phyloP scores from a whole-genome alignment of 352 stramenopile species.

The Pythium utonaiense region DNA sequence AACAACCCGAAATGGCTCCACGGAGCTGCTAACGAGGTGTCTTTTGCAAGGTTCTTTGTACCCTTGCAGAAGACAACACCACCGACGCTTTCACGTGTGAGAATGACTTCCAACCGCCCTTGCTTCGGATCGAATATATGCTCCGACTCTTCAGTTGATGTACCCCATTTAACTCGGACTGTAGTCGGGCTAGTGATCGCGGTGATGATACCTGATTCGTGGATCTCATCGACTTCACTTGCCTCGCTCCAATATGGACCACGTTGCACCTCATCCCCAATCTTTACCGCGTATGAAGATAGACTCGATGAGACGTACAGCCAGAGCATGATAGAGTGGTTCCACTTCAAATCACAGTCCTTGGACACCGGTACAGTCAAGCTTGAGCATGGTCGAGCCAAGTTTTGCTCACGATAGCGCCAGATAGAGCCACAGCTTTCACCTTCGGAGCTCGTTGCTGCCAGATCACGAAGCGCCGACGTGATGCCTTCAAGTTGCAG shows the following conservation, averaged over 20 bases:
- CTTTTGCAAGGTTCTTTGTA: constrained; percentile 54
- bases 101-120: constrained; percentile 49
- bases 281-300: constrained; percentile 53
- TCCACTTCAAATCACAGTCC: constrained; percentile 44
- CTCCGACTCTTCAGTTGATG: constrained; percentile 25
- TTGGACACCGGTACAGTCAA: constrained; percentile 31
- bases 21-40: constrained; percentile 36
- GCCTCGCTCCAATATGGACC: constrained; percentile 47
- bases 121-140: constrained; percentile 54
- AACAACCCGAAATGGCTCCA: constrained; percentile 78
- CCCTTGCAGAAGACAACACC: constrained; percentile 73
- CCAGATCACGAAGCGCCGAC: constrained; percentile 21
- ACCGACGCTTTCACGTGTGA: constrained; percentile 46
- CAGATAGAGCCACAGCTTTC: background rate
- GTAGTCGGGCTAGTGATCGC: constrained; percentile 37
- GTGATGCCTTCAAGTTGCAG: constrained; percentile 58
- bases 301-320: constrained; percentile 44
- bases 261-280: constrained; percentile 59
- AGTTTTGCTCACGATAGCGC: constrained; percentile 21
- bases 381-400: constrained; percentile 38
- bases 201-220: constrained; percentile 38
- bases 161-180: constrained; percentile 53
- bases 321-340: constrained; percentile 81
- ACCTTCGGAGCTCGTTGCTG: background rate
- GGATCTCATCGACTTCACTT: background rate